phyloP scores from a whole-genome alignment of 768 basidiomycete species.

The Filobasidium floriforme region DNA sequence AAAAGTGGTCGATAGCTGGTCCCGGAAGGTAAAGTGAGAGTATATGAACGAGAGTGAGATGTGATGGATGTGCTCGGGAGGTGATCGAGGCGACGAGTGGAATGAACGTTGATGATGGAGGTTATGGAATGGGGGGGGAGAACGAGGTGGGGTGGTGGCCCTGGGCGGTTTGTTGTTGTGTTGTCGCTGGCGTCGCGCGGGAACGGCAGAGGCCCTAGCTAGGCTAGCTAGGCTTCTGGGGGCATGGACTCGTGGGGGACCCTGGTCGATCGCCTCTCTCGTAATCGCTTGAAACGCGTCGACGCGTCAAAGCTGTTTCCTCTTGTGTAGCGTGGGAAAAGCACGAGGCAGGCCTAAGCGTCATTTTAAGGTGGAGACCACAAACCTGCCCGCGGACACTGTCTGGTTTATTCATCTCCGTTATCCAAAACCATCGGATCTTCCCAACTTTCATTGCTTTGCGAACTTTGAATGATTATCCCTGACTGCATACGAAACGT shows the following conservation, averaged over 20 bases:
- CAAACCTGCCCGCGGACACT: not conserved
- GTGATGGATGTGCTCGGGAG: conserved; percentile 1
- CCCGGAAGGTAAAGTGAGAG: not conserved
- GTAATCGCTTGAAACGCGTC: conserved; percentile 1
- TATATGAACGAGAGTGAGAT: conserved; percentile 1
- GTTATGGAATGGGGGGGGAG: conserved; percentile 10
- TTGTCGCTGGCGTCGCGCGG: conserved; percentile 4
- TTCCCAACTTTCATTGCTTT: not conserved
- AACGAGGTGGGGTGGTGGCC: not conserved
- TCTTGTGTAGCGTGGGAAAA: too few relatives aligned
- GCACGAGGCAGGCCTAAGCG: not conserved
- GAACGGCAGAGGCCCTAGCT: not conserved
- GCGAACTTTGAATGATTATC: too few relatives aligned
- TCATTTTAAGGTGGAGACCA: not conserved
- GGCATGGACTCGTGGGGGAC: not conserved
- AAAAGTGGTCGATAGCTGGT: too few relatives aligned
- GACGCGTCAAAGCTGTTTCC: conserved; percentile 7
- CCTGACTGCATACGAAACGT: too few relatives aligned
- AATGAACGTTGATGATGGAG: not conserved
- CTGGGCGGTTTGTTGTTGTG: not conserved
- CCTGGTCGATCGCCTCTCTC: not conserved
- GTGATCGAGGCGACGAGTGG: too few relatives aligned
- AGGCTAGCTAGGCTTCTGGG: not conserved
- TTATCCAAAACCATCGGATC: not conserved
- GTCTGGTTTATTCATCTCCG: not conserved